These are phyloP conservation scores for Bipolaris sorokiniana DNA, from an alignment of 2,329 filamentous ascomycete species.

Conservation along the genomic window DNA sequence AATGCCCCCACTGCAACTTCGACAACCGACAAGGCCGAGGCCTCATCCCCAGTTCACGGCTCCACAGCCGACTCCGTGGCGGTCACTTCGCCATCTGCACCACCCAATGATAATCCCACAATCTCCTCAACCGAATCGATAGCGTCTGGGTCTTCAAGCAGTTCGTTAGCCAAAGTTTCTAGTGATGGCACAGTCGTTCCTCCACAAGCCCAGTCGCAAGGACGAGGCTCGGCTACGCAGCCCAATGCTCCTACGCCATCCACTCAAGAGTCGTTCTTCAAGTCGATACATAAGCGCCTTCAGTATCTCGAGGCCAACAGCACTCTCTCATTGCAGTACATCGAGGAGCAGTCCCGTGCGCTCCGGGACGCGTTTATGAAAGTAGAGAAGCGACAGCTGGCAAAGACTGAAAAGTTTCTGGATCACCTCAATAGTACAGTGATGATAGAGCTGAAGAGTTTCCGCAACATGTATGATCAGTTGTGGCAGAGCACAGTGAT, in stretches of 20 bases:
- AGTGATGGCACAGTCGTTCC: conserved; percentile 28
- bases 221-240: conserved; percentile 51
- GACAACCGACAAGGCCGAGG: background rate
- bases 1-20: background rate
- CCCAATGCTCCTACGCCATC: conserved; percentile 69
- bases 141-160: conserved; percentile 14
- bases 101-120: conserved; percentile 14
- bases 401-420: conserved; percentile 82
- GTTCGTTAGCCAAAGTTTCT: conserved; percentile 18
- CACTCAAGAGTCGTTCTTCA: conserved; percentile 97
- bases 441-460: conserved; percentile 66
- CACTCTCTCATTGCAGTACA: conserved; percentile 90
- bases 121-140: conserved; percentile 22
- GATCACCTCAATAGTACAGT: conserved; percentile 87
- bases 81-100: conserved; percentile 8
- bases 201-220: conserved; percentile 24
- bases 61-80: conserved; percentile 6
- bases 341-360: conserved; percentile 92
- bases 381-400: conserved; percentile 84
- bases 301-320: conserved; percentile 91
- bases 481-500: conserved; percentile 96
- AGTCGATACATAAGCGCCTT: conserved; percentile 90
- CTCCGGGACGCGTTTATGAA: conserved; percentile 85
- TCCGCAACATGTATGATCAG: conserved; percentile 85
- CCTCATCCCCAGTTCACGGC: conserved; percentile 5